Conservation (phyloP, 2,329 filamentous ascomycete species). For the Xylaria sp. region DNA sequence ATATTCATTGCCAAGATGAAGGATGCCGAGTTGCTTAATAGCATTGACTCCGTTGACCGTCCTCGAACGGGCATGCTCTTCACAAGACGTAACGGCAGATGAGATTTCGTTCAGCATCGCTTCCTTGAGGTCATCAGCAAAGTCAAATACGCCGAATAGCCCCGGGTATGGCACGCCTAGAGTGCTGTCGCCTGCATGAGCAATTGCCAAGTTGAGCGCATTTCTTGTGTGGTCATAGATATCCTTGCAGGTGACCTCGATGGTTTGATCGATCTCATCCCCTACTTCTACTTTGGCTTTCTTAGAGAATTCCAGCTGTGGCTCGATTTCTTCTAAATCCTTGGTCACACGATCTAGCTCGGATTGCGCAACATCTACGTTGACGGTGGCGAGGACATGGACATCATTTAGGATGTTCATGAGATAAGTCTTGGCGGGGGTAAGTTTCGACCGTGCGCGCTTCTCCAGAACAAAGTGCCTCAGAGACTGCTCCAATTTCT, state of each 20-base stretch:
- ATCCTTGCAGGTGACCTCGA: slow-evolving; percentile 85
- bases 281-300: slow-evolving; percentile 82
- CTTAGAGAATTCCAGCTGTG: slow-evolving; percentile 83
- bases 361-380: slow-evolving; percentile 83
- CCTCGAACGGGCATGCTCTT: slow-evolving; percentile 83
- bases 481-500: slow-evolving; percentile 86
- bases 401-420: slow-evolving; percentile 93
- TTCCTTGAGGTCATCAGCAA: slow-evolving; percentile 90
- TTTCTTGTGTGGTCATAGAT: slow-evolving; percentile 86
- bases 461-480: slow-evolving; percentile 96
- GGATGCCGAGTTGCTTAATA: slow-evolving; percentile 87
- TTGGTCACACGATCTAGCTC: slow-evolving; percentile 85
- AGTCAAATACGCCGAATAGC: slow-evolving; percentile 84
- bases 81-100: slow-evolving; percentile 79
- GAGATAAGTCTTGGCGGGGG: slow-evolving; percentile 94
- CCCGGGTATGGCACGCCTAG: slow-evolving; percentile 89
- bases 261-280: slow-evolving; percentile 81
- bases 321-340: slow-evolving; percentile 85
- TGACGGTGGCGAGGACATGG: slow-evolving; percentile 82
- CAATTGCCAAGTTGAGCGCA: slow-evolving; percentile 79
- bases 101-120: slow-evolving; percentile 92
- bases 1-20: slow-evolving; percentile 90
- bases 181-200: slow-evolving; percentile 77
- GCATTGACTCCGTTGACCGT: slow-evolving; percentile 83
- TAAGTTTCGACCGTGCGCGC: slow-evolving; percentile 91